Evolutionary conservation across 2,329 filamentous ascomycete species (phyloP).

Genomic region (Tolypocladium pustulatum): DNA sequence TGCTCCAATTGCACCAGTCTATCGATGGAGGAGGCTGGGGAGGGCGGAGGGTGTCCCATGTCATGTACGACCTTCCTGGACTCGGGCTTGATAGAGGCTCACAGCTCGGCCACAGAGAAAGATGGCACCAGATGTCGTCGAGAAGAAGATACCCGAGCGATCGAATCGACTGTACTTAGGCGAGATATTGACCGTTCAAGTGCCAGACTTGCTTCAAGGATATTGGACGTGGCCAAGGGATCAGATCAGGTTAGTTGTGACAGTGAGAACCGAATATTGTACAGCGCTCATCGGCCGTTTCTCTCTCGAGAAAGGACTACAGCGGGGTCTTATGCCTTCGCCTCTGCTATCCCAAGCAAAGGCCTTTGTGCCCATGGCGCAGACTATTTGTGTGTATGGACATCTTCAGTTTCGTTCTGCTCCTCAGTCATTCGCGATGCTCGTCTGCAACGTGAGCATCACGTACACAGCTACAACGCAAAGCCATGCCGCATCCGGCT

Average conservation of each 20-base stretch:
- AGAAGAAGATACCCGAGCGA: not conserved
- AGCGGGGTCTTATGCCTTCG: constrained; percentile 3
- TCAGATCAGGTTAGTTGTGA: not conserved
- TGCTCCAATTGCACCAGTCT: constrained; percentile 5
- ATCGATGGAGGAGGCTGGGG: constrained; percentile 30
- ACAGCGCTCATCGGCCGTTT: not conserved
- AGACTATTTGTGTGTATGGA: constrained; percentile 5
- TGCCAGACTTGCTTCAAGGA: not conserved
- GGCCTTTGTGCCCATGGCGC: constrained; percentile 1
- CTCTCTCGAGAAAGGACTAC: not conserved
- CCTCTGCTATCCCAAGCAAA: not conserved
- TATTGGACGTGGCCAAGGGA: not conserved
- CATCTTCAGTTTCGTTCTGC: not conserved
- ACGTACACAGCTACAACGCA: constrained; percentile 11
- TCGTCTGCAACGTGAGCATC: constrained; percentile 10
- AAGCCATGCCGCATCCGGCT: constrained; percentile 9
- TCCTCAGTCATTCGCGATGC: constrained; percentile 2
- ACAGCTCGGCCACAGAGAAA: not conserved
- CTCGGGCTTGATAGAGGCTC: not conserved
- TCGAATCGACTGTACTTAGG: not conserved
- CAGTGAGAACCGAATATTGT: not conserved
- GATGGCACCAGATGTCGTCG: not conserved
- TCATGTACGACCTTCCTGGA: constrained; percentile 4
- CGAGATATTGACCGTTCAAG: not conserved
- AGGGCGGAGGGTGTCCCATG: constrained; percentile 31